A percentile compares a stretch with the other conserved stretches of the same genome.
Evolutionary conservation across 306 rosid genomes (phyloP).

Genomic region (Herpetospermum pedunculosum): DNA sequence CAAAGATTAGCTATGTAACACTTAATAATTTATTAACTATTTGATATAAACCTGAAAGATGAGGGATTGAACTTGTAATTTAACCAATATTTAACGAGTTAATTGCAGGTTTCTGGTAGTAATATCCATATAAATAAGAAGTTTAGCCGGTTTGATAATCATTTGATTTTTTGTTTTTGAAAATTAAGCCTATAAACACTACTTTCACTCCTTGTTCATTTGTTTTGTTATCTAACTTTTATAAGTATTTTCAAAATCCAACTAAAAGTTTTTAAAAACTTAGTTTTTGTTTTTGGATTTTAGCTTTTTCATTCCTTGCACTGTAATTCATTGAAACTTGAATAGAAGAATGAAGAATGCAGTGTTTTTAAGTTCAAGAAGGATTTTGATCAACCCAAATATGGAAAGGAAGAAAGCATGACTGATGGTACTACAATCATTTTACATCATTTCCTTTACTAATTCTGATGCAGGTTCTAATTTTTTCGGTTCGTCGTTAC

Average conservation of each 20-base stretch:
- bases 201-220: not conserved
- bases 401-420: not conserved
- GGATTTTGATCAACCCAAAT: not conserved
- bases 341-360: not conserved
- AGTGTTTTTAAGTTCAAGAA: not conserved
- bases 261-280: too few relatives aligned
- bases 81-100: not conserved
- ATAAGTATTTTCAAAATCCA: too few relatives aligned
- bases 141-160: not conserved
- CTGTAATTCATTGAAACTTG: not conserved
- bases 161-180: too few relatives aligned
- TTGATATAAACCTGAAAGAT: too few relatives aligned
- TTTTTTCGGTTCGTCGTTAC: constrained; percentile 36
- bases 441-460: not conserved
- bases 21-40: too few relatives aligned
- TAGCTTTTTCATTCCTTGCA: not conserved
- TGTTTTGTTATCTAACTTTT: too few relatives aligned
- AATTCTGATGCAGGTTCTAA: constrained; percentile 37
- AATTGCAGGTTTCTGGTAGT: not conserved
- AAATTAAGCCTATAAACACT: too few relatives aligned
- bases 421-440: not conserved
- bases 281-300: not conserved
- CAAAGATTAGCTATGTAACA: not conserved
- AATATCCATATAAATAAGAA: not conserved
- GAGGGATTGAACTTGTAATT: too few relatives aligned